These are phyloP conservation scores for Strobilomyces confusus DNA, from an alignment of 768 basidiomycete species.

Conservation along the genomic window DNA sequence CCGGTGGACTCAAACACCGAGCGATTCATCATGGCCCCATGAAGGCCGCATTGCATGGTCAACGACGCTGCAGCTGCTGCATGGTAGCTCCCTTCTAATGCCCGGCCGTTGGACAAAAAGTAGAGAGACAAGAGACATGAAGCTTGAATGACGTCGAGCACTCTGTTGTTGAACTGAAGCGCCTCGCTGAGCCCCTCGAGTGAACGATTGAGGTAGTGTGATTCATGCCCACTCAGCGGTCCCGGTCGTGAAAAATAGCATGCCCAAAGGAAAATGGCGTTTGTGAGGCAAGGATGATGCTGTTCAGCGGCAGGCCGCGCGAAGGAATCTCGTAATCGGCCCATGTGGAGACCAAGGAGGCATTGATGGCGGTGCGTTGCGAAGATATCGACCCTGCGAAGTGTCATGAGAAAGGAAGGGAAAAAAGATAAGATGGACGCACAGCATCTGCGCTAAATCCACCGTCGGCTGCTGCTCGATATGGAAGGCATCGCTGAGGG, in stretches of 20 bases:
- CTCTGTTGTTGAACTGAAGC: slow-evolving; percentile 49
- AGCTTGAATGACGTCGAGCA: slow-evolving; percentile 71
- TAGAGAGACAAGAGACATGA: slow-evolving; percentile 74
- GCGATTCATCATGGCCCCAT: slow-evolving; percentile 37
- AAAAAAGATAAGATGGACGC: slow-evolving; percentile 23
- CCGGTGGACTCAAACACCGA: slow-evolving; percentile 35
- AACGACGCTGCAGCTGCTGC: slow-evolving; percentile 70
- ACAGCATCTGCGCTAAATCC: slow-evolving; percentile 69
- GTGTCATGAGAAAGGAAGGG: slow-evolving; percentile 5
- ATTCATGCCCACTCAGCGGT: slow-evolving; percentile 66
- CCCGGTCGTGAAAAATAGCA: slow-evolving; percentile 76
- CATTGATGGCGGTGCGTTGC: slow-evolving; percentile 72
- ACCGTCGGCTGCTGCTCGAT: slow-evolving; percentile 45
- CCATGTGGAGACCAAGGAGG: slow-evolving; percentile 67
- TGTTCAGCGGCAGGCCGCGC: slow-evolving; percentile 52
- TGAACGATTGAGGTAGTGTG: slow-evolving; percentile 62
- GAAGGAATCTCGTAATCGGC: slow-evolving; percentile 59
- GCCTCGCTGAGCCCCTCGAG: slow-evolving; percentile 63
- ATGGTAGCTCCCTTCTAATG: slow-evolving; percentile 77
- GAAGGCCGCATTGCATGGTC: slow-evolving; percentile 70
- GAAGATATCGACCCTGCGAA: slow-evolving; percentile 66
- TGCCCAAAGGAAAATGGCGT: slow-evolving; percentile 79
- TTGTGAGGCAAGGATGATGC: slow-evolving; percentile 73
- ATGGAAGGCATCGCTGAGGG: slow-evolving; percentile 49
- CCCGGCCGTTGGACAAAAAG: slow-evolving; percentile 71